Evolutionary conservation across 345 rosid genomes (phyloP), one percentile per base, ranked within the genome.

Genomic region (Laguncularia racemosa): DNA sequence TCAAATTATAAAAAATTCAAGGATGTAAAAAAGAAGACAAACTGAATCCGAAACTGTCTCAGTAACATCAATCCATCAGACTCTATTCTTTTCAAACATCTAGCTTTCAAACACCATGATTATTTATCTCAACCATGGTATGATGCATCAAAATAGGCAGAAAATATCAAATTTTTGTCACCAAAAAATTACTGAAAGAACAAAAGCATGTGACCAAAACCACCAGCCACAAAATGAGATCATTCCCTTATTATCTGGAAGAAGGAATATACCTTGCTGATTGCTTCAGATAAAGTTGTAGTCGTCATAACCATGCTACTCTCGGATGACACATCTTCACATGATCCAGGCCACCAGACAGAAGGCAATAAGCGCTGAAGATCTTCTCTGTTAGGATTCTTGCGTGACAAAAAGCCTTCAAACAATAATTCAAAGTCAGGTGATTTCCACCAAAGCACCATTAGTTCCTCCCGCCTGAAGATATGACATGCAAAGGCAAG

Each of bases 341-440:
- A 79, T 58, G 96, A 86, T 55, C 99, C 89, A 77, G 97, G 90
- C 99, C 99, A 93, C 97, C 97, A 93, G 71, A 89, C 95, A 74
- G 86, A 84, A 63, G 96, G 96, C 78, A 93, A 76, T 68, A 93
- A 66, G 63, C 76, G 73, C 66, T 86, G 96, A 55, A 93, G 86
- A 64, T 93, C 99, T 76, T 81, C 91, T 66, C 75, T 84, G 67
- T 80, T 93, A 60, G 89, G 84, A 66, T 67, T 82, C 76, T 84
- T 82, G 50, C 72, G 80, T 12, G 96, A 83, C 62, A 93, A 76
- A 79, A 93, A 83, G 57, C 96, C 82, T 81, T 89, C 99, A 53
- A 89, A 86, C 67, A 89, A 60, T 60, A 70, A 62, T 67, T 87
- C 90, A 62, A 87, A 93, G 79, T 89, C 83, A 20, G 71, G 58